Evolutionary conservation across 202 grass and related monocot species (phyloP).

Genomic region (Hordeum pubiflorum): DNA sequence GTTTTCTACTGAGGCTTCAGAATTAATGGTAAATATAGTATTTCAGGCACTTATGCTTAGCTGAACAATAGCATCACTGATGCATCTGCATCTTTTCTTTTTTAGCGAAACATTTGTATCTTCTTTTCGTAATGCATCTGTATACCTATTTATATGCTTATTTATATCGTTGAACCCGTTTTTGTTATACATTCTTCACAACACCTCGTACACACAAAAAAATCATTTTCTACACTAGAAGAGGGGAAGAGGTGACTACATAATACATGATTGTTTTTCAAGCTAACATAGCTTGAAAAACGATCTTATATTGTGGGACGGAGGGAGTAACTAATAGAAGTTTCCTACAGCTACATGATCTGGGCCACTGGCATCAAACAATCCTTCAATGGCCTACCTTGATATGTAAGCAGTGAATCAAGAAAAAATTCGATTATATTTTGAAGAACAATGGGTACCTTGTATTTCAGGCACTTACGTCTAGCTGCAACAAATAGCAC

Average conservation of each 20-base stretch:
- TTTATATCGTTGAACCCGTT: not conserved
- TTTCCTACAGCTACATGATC: not conserved
- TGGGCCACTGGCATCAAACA: not conserved
- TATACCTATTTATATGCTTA: not conserved
- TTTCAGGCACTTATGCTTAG: not conserved
- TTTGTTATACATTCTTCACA: not conserved
- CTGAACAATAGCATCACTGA: not conserved
- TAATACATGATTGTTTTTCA: too few species aligned
- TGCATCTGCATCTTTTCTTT: not conserved
- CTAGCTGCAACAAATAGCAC: not conserved
- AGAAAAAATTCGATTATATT: not conserved
- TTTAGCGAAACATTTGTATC: not conserved
- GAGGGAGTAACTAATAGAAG: not conserved
- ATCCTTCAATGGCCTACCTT: not conserved
- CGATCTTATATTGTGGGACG: too few species aligned
- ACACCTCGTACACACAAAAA: not conserved
- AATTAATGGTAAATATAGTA: not conserved
- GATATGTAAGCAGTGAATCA: too few species aligned
- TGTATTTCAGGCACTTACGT: not conserved
- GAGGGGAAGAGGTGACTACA: not conserved
- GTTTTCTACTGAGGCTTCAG: not conserved
- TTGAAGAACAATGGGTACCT: not conserved
- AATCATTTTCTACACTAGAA: not conserved
- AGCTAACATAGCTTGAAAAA: too few species aligned
- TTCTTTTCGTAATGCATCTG: not conserved